Percentiles rank a stretch among this genome's conserved stretches.
These are phyloP conservation scores for Lachancea meyersii DNA, from an alignment of 805 yeast genomes.

Conservation along the genomic window DNA sequence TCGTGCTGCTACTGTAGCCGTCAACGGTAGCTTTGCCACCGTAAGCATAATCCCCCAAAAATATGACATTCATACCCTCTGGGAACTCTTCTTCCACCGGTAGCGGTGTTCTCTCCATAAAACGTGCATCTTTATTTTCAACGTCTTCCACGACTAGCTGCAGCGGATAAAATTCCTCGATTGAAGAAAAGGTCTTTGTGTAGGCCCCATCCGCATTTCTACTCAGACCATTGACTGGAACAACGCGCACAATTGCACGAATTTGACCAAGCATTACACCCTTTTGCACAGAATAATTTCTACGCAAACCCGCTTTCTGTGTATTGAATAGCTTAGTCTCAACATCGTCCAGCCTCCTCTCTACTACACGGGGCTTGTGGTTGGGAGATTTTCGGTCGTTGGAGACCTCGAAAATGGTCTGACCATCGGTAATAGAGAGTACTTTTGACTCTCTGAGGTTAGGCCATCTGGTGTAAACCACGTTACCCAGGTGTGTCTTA, in stretches of 20 bases:
- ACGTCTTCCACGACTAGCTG: slow-evolving; percentile 76
- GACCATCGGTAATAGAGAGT: slow-evolving; percentile 51
- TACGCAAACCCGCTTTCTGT: slow-evolving; percentile 36
- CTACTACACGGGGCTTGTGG: slow-evolving; percentile 25
- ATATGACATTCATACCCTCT: slow-evolving; percentile 58
- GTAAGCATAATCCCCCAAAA: slow-evolving; percentile 80
- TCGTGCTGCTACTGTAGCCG: slow-evolving; percentile 46
- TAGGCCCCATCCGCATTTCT: slow-evolving; percentile 69
- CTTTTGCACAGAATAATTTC: slow-evolving; percentile 42
- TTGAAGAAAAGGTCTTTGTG: slow-evolving; percentile 58
- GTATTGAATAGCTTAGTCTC: slow-evolving; percentile 44
- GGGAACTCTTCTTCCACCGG: slow-evolving; percentile 85
- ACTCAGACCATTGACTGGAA: slow-evolving; percentile 68
- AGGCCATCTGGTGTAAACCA: slow-evolving; percentile 86
- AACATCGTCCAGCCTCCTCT: slow-evolving; percentile 41
- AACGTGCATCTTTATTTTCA: slow-evolving; percentile 67
- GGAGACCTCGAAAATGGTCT: slow-evolving; percentile 37
- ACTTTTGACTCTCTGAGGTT: slow-evolving; percentile 75
- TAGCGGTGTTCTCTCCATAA: slow-evolving; percentile 59
- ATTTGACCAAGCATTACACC: slow-evolving; percentile 58
- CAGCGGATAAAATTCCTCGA: slow-evolving; percentile 58
- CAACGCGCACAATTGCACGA: slow-evolving; percentile 60
- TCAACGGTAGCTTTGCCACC: slow-evolving; percentile 70
- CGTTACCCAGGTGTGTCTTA: slow-evolving; percentile 50
- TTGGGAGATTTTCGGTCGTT: slow-evolving; percentile 18